A percentile compares a stretch with the other conserved stretches of the same genome.
Evolutionary conservation across 2,329 filamentous ascomycete genomes (phyloP).

Genomic region (Diaporthe longicolla): DNA sequence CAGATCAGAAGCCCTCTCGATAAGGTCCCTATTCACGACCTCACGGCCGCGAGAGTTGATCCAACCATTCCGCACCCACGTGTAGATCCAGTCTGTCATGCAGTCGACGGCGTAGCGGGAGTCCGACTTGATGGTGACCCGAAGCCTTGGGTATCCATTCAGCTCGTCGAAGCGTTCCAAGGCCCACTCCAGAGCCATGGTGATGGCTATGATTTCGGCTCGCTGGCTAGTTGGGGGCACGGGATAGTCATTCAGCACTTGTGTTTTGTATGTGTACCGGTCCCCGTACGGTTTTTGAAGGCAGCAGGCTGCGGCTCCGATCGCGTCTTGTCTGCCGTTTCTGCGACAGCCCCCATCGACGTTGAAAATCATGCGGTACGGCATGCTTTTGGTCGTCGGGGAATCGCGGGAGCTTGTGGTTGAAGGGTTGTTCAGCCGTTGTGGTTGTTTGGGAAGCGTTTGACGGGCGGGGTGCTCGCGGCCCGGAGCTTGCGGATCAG

Average conservation of each 20-base stretch:
- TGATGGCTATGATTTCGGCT: neutral
- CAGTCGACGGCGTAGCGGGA: constrained; percentile 1
- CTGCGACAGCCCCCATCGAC: neutral
- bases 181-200: neutral
- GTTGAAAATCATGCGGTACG: neutral
- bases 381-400: neutral
- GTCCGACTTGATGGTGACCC: neutral
- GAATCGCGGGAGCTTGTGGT: neutral
- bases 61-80: neutral
- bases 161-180: neutral
- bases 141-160: neutral
- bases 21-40: neutral
- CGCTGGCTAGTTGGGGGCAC: neutral
- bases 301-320: constrained; percentile 9
- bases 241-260: neutral
- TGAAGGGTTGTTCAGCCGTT: neutral
- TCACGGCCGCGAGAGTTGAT: neutral
- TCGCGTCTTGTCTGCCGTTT: neutral
- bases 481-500: neutral
- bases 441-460: neutral
- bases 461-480: neutral
- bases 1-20: neutral
- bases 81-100: neutral
- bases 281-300: neutral
- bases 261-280: neutral